Evolutionary conservation across 1,284 basidiomycete genomes (phyloP).

Genomic region (Mycena citricolor): DNA sequence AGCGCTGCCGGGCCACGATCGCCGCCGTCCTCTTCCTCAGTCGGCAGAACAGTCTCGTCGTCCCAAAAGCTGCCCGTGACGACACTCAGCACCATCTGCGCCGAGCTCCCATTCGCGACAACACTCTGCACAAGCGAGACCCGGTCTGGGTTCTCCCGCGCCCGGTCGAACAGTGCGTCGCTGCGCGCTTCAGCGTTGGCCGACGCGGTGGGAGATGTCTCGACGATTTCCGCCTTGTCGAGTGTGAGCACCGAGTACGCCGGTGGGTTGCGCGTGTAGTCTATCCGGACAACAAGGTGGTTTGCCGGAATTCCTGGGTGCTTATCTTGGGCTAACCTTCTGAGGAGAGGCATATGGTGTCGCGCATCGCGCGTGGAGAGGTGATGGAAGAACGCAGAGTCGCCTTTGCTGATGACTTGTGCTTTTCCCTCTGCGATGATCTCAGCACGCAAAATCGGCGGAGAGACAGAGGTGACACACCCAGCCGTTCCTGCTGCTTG

Average conservation of each 20-base stretch:
- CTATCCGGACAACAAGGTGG: conserved; percentile 33
- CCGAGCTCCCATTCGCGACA: conserved; percentile 30
- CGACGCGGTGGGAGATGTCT: conserved; percentile 22
- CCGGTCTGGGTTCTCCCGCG: conserved; percentile 31
- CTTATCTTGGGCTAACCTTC: conserved; percentile 27
- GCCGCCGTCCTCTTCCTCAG: not conserved
- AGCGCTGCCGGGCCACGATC: too few species aligned
- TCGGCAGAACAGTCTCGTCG: not conserved
- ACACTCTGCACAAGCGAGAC: conserved; percentile 36
- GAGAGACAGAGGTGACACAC: conserved; percentile 23
- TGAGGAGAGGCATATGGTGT: conserved; percentile 29
- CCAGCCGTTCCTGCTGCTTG: conserved; percentile 36
- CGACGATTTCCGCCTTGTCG: conserved; percentile 28
- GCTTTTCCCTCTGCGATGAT: conserved; percentile 36
- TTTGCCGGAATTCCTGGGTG: conserved; percentile 27
- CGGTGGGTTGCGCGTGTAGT: conserved; percentile 33
- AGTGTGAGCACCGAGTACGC: conserved; percentile 30
- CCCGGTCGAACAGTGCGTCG: conserved; percentile 37
- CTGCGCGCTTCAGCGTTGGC: conserved; percentile 35
- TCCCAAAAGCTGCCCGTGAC: conserved; percentile 31
- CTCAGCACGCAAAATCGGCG: not conserved
- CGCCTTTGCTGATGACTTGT: conserved; percentile 33
- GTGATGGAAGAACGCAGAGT: conserved; percentile 36
- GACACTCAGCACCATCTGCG: conserved; percentile 33
- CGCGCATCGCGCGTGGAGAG: conserved; percentile 35